phyloP scores from a whole-genome alignment of 345 rosid genomes.

The Acer saccharum region DNA sequence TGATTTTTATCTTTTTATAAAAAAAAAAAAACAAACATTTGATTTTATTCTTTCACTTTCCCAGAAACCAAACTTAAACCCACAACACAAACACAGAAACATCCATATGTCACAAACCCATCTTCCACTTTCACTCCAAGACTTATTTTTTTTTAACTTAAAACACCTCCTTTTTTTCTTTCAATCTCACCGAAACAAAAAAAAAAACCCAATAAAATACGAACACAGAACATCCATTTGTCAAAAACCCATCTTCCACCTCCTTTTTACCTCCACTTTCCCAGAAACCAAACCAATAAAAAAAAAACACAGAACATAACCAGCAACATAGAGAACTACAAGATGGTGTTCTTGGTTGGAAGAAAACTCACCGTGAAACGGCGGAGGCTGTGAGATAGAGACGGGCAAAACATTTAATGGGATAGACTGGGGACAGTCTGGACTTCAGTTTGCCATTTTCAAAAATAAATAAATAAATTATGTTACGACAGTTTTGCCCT shows the following conservation, averaged over 20 bases:
- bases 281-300: background rate
- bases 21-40: background rate
- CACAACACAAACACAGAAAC: background rate
- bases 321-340: background rate
- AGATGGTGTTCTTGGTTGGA: background rate
- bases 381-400: background rate
- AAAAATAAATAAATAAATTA: too few relatives aligned
- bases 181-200: background rate
- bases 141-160: background rate
- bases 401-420: too few relatives aligned
- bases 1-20: too few relatives aligned
- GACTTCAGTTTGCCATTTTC: too few relatives aligned
- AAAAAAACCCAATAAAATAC: background rate
- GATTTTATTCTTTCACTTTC: background rate
- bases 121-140: background rate
- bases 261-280: background rate
- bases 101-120: background rate
- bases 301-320: too few relatives aligned
- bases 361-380: background rate
- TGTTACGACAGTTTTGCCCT: too few relatives aligned
- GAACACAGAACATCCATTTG: background rate
- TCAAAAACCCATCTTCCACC: background rate
- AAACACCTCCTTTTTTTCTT: background rate
- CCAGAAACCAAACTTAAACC: background rate
- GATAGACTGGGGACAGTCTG: too few relatives aligned